These are phyloP conservation scores for Trypanosoma theileri DNA, from an alignment of 208 protist species.

Conservation along the genomic window DNA sequence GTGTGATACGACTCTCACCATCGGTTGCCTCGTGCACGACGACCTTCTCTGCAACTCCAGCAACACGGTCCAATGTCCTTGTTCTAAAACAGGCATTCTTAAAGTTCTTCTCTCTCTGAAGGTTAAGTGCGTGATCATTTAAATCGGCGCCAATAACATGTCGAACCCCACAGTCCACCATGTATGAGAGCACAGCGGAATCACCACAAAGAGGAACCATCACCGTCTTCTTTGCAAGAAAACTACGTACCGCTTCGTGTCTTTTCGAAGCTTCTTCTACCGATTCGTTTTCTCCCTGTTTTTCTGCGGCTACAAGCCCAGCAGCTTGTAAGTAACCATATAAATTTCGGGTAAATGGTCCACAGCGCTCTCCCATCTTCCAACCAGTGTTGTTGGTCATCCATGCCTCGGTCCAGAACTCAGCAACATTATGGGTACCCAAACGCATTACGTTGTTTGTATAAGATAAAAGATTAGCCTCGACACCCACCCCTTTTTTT, in stretches of 20 bases:
- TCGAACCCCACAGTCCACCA: constrained; percentile 36
- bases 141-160: constrained; percentile 47
- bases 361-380: constrained; percentile 31
- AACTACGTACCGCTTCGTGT: constrained; percentile 35
- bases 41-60: constrained; percentile 7
- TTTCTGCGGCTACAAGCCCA: constrained; percentile 14
- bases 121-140: constrained; percentile 29
- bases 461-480: not conserved
- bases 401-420: constrained; percentile 58
- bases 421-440: constrained; percentile 27
- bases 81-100: constrained; percentile 29
- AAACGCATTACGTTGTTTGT: not conserved
- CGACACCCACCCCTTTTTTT: not conserved
- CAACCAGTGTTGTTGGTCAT: constrained; percentile 37
- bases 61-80: constrained; percentile 9
- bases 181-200: constrained; percentile 44
- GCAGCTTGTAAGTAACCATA: constrained; percentile 28
- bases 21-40: constrained; percentile 33
- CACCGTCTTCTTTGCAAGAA: constrained; percentile 41
- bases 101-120: constrained; percentile 41
- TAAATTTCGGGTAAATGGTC: constrained; percentile 50
- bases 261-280: constrained; percentile 8
- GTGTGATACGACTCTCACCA: constrained; percentile 31
- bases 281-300: not conserved
- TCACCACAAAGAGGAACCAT: constrained; percentile 65